Conservation (phyloP, 1,284 basidiomycete genomes). For the Ustilago xerochloae region DNA sequence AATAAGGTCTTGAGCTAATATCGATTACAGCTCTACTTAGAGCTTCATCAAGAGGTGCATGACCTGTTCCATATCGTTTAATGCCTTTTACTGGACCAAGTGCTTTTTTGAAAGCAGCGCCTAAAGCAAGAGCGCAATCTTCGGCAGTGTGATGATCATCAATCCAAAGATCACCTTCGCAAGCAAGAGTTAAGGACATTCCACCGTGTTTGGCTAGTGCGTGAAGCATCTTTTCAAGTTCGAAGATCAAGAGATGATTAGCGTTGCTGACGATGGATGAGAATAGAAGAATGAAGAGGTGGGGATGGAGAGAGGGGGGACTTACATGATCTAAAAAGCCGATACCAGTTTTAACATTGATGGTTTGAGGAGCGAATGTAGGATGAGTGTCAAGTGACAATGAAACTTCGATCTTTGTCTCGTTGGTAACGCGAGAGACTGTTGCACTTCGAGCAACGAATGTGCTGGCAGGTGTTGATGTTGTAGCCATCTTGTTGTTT, state of each 20-base stretch:
- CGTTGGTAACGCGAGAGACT: constrained; percentile 86
- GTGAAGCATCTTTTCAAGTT: constrained; percentile 62
- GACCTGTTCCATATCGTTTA: constrained; percentile 92
- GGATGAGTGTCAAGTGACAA: constrained; percentile 85
- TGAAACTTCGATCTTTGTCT: constrained; percentile 87
- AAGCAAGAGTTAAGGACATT: constrained; percentile 82
- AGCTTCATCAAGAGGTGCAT: constrained; percentile 91
- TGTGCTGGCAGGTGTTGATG: constrained; percentile 6
- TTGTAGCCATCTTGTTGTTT: constrained; percentile 23
- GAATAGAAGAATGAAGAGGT: too few species aligned
- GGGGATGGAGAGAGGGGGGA: constrained; percentile 23
- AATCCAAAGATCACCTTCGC: constrained; percentile 94
- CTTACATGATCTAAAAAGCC: constrained; percentile 97
- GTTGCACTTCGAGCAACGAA: constrained; percentile 73
- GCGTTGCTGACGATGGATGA: too few species aligned
- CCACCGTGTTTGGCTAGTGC: constrained; percentile 68
- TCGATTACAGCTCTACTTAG: constrained; percentile 95
- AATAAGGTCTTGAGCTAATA: constrained; percentile 96
- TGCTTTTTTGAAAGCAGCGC: constrained; percentile 93
- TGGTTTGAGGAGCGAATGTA: constrained; percentile 77
- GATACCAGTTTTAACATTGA: constrained; percentile 91
- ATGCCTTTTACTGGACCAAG: constrained; percentile 94
- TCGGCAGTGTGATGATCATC: constrained; percentile 99
- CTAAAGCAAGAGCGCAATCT: constrained; percentile 91
- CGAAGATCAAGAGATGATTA: background rate